phyloP scores from a whole-genome alignment of 192 early-diverging fungal species.

The Backusella mclennaniae region DNA sequence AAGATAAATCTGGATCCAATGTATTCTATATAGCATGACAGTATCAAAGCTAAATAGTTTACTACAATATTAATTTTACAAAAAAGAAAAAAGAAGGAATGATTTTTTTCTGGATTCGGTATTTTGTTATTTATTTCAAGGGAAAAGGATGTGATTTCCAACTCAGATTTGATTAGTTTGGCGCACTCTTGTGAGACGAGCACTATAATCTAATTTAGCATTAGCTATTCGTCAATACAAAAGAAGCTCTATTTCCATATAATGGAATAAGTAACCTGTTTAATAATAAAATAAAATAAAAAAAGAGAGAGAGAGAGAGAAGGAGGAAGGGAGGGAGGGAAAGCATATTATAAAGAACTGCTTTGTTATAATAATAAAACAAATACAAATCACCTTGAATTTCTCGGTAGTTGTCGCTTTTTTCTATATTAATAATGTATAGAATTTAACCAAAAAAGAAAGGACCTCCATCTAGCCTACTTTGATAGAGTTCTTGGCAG shows the following conservation, averaged over 20 bases:
- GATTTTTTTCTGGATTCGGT: not conserved
- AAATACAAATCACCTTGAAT: not conserved
- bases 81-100: not conserved
- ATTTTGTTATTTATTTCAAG: not conserved
- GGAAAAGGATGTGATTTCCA: not conserved
- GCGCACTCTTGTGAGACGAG: not conserved
- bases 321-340: too few species aligned
- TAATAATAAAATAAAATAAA: not conserved
- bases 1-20: not conserved
- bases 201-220: not conserved
- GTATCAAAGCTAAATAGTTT: slow-evolving; percentile 1
- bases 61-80: not conserved
- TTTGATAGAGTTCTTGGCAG: not conserved
- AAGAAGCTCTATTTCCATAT: not conserved
- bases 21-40: slow-evolving; percentile 6
- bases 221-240: not conserved
- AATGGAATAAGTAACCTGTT: not conserved
- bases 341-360: not conserved
- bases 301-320: too few species aligned
- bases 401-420: not conserved
- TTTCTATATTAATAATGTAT: not conserved
- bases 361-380: not conserved
- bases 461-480: not conserved
- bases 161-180: not conserved
- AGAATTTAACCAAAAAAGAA: not conserved